Base-by-base conservation (phyloP, 2,329 filamentous ascomycete species). In the Aspergillus sp. region DNA sequence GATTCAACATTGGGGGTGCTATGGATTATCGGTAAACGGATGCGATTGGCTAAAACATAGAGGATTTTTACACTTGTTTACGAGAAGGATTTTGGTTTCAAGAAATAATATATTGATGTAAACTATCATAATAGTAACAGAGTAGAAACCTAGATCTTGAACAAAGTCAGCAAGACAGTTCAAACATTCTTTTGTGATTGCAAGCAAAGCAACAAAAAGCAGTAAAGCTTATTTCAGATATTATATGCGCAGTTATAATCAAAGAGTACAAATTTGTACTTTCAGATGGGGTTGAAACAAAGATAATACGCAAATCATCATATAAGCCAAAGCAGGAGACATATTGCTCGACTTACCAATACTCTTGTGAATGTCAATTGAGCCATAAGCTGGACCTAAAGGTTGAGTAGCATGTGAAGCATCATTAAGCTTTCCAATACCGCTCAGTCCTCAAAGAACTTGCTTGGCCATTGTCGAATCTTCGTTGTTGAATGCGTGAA, bases 231-330 rank as follows among this genome's bases (percentile, higher is more conserved):
- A 54, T 58, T 58, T 70, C 66, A 71, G 69, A 70, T 65, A 64
- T 41, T 25, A 41, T 41, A 73, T 73, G 70, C 71, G 63, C 65
- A 65, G 38, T 63, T 65, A 57, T 65, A 69, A 73, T 69, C 70
- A 73, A 69, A 52, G 65, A 68, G 61, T 64, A 71, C 66, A 60
- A 11, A 19, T 32, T 54, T 64, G 60, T 64, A 54, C 64, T 64
- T 68, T 74, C 68, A 75, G 70, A 74, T 75, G 73, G 71, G 73
- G 72, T 75, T 75, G 73, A 75, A 75, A 75, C 72, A 75, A 72
- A 73, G 66, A 69, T 64, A 64, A 64, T 52, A 70, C 65, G 71
- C 72, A 75, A 68, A 72, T 71, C 71, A 74, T 74, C 71, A 73
- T 69, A 30, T 41, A 50, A 61, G 38, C 27, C 17, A n/a, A 50